Evolutionary conservation across 257 asterid genomes (phyloP).

Genomic region (Plantago elongata): DNA sequence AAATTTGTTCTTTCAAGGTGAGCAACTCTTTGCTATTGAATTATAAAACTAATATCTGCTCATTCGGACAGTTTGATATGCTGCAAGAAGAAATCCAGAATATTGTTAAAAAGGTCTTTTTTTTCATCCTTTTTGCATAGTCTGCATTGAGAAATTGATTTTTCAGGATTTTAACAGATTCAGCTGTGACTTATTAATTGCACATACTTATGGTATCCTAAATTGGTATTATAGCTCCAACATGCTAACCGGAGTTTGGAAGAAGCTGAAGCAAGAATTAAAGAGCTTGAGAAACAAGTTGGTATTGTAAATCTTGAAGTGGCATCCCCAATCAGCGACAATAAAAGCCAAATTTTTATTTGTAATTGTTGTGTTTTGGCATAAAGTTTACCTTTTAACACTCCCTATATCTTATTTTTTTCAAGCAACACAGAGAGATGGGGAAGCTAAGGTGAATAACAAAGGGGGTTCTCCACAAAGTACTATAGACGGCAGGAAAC

Average conservation of each 20-base stretch:
- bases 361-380: no score
- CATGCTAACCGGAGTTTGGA: slow-evolving; percentile 63
- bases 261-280: slow-evolving; percentile 87
- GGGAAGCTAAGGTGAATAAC: no score
- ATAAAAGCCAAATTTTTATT: no score
- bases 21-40: background rate
- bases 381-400: no score
- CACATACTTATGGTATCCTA: slow-evolving; percentile 22
- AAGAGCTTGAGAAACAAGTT: slow-evolving; percentile 97
- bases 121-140: slow-evolving; percentile 2
- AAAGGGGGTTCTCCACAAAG: no score
- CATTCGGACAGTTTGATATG: slow-evolving; percentile 70
- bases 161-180: slow-evolving; percentile 17
- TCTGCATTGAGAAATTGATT: no score
- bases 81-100: slow-evolving; percentile 91
- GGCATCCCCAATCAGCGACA: slow-evolving; percentile 23
- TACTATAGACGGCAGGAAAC: no score
- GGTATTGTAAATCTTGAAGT: slow-evolving; percentile 35
- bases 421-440: no score
- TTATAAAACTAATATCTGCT: slow-evolving; percentile 34
- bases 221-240: slow-evolving; percentile 56
- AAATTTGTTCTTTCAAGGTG: background rate
- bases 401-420: no score
- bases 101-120: slow-evolving; percentile 64
- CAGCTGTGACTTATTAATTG: slow-evolving; percentile 13